Evolutionary conservation across 768 basidiomycete genomes (phyloP).

Genomic region (Tulasnella calospora): DNA sequence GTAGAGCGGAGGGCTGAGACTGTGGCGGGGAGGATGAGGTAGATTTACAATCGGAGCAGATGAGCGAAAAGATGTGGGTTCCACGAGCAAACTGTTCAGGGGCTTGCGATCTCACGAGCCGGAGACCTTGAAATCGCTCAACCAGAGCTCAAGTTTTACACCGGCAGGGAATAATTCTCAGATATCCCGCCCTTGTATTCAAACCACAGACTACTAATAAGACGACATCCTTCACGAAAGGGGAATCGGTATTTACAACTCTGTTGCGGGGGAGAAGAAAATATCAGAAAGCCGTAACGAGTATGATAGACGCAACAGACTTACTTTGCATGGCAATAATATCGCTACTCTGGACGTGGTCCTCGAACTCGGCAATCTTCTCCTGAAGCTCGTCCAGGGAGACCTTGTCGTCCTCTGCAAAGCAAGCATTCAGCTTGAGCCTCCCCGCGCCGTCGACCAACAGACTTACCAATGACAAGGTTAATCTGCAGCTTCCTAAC

Average conservation of each 20-base stretch:
- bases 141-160: background rate
- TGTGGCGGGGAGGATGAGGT: background rate
- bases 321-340: slow-evolving; percentile 91
- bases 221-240: background rate
- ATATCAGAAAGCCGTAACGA: background rate
- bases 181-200: background rate
- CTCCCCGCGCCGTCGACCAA: slow-evolving; percentile 40
- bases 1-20: background rate
- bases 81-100: slow-evolving; percentile 8
- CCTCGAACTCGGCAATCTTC: slow-evolving; percentile 76
- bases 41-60: background rate
- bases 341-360: slow-evolving; percentile 87
- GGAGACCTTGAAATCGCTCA: background rate
- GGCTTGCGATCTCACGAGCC: background rate
- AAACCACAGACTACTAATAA: background rate
- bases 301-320: slow-evolving; percentile 16
- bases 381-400: slow-evolving; percentile 93
- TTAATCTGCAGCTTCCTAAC: slow-evolving; percentile 87
- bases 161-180: background rate
- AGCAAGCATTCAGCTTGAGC: background rate
- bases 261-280: background rate
- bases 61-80: background rate
- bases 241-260: background rate
- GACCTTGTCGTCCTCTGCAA: slow-evolving; percentile 87
- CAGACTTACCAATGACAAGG: slow-evolving; percentile 46